A percentile compares a stretch with the other conserved stretches of the same genome.
Evolutionary conservation across 2,329 filamentous ascomycete species (phyloP).

Genomic region (Colletotrichum sp.): DNA sequence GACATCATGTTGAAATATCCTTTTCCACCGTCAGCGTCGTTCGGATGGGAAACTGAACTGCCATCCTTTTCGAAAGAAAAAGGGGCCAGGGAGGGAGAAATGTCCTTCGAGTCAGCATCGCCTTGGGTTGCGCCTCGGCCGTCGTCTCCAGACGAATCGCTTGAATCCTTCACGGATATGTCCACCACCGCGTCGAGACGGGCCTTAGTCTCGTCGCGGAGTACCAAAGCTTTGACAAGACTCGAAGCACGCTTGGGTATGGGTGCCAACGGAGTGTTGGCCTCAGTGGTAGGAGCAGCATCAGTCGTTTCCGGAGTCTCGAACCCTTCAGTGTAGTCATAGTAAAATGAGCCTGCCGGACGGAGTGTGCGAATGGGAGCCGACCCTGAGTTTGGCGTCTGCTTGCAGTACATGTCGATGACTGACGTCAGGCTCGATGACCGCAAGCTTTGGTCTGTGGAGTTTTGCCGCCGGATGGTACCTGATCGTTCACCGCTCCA

Average conservation of each 20-base stretch:
- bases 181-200: slow-evolving; percentile 18
- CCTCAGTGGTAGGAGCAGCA: not conserved
- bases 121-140: not conserved
- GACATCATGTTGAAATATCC: not conserved
- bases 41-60: not conserved
- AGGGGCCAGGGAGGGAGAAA: not conserved
- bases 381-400: slow-evolving; percentile 24
- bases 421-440: slow-evolving; percentile 56
- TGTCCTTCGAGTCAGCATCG: not conserved
- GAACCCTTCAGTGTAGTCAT: slow-evolving; percentile 60
- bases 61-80: slow-evolving; percentile 1
- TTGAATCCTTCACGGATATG: slow-evolving; percentile 20
- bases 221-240: slow-evolving; percentile 29
- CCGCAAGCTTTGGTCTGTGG: slow-evolving; percentile 42
- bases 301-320: slow-evolving; percentile 34
- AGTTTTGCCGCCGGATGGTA: slow-evolving; percentile 34
- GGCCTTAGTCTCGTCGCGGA: slow-evolving; percentile 27
- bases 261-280: slow-evolving; percentile 34
- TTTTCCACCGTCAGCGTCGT: not conserved
- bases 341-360: slow-evolving; percentile 47
- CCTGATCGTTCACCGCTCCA: slow-evolving; percentile 29
- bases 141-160: slow-evolving; percentile 12
- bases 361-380: slow-evolving; percentile 31
- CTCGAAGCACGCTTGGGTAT: slow-evolving; percentile 30
- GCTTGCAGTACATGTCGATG: slow-evolving; percentile 50